A percentile compares a stretch with the other conserved stretches of the same genome.
Evolutionary conservation across 441 rosid genomes (phyloP).

Genomic region (Euphorbia corollata): DNA sequence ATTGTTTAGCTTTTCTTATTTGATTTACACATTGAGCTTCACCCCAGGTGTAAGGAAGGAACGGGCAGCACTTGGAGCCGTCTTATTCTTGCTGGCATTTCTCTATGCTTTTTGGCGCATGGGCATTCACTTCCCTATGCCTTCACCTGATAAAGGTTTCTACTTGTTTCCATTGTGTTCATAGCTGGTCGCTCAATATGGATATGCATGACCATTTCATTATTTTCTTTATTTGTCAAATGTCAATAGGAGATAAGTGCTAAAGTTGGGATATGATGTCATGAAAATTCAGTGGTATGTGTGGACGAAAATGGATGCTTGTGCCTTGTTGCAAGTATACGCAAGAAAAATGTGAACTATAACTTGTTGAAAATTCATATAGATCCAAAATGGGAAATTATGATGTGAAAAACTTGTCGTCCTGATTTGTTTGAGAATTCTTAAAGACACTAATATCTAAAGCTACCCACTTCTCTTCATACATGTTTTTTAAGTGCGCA

Average conservation of each 20-base stretch:
- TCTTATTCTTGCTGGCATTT: conserved; percentile 78
- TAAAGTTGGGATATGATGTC: not conserved
- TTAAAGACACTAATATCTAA: not conserved
- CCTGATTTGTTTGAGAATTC: too few relatives aligned
- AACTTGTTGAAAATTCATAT: not conserved
- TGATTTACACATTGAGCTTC: not conserved
- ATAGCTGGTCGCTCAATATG: not conserved
- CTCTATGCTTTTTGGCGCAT: conserved; percentile 99
- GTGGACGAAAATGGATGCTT: not conserved
- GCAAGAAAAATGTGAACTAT: not conserved
- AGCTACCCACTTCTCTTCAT: not conserved
- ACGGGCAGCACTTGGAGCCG: conserved; percentile 87
- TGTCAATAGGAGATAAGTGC: not conserved
- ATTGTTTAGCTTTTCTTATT: not conserved
- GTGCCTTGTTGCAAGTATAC: not conserved
- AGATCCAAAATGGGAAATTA: not conserved
- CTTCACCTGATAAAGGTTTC: conserved; percentile 84
- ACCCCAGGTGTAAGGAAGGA: conserved; percentile 80
- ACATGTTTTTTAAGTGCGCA: not conserved
- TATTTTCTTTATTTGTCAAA: not conserved
- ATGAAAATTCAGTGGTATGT: conserved; percentile 1
- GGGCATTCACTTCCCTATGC: conserved; percentile 99
- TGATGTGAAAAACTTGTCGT: too few relatives aligned
- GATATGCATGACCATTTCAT: not conserved
- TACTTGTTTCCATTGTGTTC: conserved; percentile 12